A percentile compares a stretch with the other conserved stretches of the same genome.
Evolutionary conservation across 805 yeast species (phyloP).

Genomic region (Clavispora vitiphila): DNA sequence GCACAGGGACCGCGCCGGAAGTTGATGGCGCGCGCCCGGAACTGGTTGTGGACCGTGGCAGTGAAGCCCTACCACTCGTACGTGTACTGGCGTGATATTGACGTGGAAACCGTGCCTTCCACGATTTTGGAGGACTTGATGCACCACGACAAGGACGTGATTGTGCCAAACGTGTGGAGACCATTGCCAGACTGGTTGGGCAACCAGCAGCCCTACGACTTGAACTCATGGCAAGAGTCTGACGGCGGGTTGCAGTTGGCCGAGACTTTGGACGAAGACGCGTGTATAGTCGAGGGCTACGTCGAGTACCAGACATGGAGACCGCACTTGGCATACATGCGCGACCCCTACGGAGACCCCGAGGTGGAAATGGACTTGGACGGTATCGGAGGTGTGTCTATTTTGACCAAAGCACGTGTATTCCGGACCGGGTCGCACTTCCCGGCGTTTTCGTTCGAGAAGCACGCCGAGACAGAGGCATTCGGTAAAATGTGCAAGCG

Average conservation of each 20-base stretch:
- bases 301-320: conserved; percentile 98
- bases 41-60: conserved; percentile 87
- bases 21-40: conserved; percentile 92
- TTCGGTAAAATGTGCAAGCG: conserved; percentile 84
- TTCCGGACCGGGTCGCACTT: conserved; percentile 87
- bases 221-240: conserved; percentile 82
- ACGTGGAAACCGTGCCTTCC: conserved; percentile 85
- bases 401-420: conserved; percentile 79
- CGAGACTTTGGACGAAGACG: conserved; percentile 77
- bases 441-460: conserved; percentile 94
- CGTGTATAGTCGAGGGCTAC: conserved; percentile 95
- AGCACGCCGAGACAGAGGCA: conserved; percentile 97
- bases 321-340: conserved; percentile 89
- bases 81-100: conserved; percentile 98
- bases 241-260: conserved; percentile 81
- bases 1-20: conserved; percentile 96
- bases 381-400: conserved; percentile 97
- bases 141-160: conserved; percentile 87
- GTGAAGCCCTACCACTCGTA: conserved; percentile 88
- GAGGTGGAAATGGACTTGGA: conserved; percentile 90
- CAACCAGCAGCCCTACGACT: conserved; percentile 77
- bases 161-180: conserved; percentile 93
- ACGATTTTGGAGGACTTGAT: conserved; percentile 86
- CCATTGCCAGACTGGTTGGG: conserved; percentile 85
- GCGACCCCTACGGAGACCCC: conserved; percentile 94